phyloP scores from a whole-genome alignment of 768 basidiomycete species.

The Pleurotus giganteus region DNA sequence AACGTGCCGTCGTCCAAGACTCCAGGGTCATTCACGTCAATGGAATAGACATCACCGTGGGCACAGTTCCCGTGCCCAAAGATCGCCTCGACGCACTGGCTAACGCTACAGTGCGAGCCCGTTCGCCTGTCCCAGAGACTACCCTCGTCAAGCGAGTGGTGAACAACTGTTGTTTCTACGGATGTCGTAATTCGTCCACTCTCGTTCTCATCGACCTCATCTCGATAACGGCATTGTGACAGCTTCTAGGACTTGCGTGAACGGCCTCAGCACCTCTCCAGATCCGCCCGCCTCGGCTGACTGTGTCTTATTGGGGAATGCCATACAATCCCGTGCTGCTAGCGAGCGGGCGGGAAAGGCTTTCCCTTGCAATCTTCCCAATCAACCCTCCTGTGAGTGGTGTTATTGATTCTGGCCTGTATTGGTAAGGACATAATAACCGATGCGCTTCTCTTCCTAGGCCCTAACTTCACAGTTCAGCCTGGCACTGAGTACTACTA shows the following conservation, averaged over 20 bases:
- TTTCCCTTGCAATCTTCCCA: conserved; percentile 12
- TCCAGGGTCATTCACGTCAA: not conserved
- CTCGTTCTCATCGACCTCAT: too few relatives aligned
- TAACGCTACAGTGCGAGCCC: not conserved
- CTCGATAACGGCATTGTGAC: too few relatives aligned
- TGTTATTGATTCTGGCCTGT: not conserved
- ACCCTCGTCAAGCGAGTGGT: conserved; percentile 6
- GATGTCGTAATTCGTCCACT: too few relatives aligned
- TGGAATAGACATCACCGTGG: conserved; percentile 4
- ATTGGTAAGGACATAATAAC: not conserved
- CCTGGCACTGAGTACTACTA: conserved; percentile 11
- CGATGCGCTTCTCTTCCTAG: not conserved
- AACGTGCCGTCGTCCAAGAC: not conserved
- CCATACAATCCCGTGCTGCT: conserved; percentile 5
- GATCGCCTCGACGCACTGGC: not conserved
- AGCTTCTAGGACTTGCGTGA: conserved; percentile 9
- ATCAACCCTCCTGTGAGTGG: conserved; percentile 3
- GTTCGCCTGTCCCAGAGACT: not conserved
- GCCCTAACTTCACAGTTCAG: conserved; percentile 11
- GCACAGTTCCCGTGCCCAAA: conserved; percentile 1
- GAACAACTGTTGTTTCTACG: conserved; percentile 9
- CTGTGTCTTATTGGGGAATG: not conserved
- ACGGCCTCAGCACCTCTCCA: conserved; percentile 6
- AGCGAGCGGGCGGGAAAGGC: conserved; percentile 1
- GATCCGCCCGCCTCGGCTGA: conserved; percentile 6